Evolutionary conservation across 768 basidiomycete genomes (phyloP).

Genomic region (Rhizopogon salebrosus): DNA sequence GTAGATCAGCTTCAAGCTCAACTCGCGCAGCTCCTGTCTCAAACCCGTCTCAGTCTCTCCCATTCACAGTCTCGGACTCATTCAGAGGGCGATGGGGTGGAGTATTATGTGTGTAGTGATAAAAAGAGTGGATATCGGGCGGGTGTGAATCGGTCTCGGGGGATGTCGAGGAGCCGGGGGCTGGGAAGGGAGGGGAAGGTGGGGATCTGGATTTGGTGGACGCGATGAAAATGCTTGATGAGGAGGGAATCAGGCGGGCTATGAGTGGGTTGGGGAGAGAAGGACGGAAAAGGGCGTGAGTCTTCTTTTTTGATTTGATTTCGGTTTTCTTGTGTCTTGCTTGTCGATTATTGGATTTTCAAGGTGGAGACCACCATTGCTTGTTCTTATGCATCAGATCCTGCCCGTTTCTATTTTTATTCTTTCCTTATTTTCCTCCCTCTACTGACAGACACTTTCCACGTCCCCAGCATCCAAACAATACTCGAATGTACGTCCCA

Average conservation of each 20-base stretch:
- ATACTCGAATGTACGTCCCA: conserved; percentile 21
- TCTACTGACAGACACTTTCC: neutral
- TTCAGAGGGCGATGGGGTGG: conserved; percentile 27
- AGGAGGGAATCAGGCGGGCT: too few relatives aligned
- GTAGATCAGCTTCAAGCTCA: conserved; percentile 84
- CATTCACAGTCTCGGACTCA: conserved; percentile 27
- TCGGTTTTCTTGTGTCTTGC: too few relatives aligned
- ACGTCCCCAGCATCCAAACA: conserved; percentile 19
- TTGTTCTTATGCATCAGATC: too few relatives aligned
- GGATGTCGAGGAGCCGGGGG: conserved; percentile 38
- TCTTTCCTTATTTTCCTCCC: neutral
- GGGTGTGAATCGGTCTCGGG: conserved; percentile 50
- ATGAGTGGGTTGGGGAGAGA: too few relatives aligned
- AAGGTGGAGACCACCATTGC: neutral
- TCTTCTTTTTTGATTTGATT: too few relatives aligned
- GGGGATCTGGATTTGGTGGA: conserved; percentile 46
- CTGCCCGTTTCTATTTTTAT: neutral
- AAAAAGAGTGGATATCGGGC: conserved; percentile 66
- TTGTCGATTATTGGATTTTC: neutral
- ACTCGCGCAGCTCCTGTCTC: conserved; percentile 56
- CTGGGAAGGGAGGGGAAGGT: too few relatives aligned
- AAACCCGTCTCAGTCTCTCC: too few relatives aligned
- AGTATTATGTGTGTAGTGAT: conserved; percentile 52
- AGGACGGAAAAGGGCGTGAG: too few relatives aligned
- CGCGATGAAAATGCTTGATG: too few relatives aligned